These are phyloP conservation scores for Jatropha curcas DNA, from an alignment of 345 rosid species.

Conservation along the genomic window DNA sequence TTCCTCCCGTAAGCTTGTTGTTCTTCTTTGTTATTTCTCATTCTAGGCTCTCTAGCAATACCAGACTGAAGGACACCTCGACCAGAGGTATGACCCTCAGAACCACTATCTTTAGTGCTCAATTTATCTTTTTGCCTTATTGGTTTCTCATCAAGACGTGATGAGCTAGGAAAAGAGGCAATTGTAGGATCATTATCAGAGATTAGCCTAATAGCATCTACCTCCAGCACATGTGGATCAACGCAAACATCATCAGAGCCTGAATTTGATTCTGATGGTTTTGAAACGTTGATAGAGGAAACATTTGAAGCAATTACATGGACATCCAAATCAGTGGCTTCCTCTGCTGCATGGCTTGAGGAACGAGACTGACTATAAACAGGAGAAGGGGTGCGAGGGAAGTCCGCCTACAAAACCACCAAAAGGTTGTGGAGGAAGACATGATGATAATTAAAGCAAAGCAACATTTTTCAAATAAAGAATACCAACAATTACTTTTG, in stretches of 20 bases:
- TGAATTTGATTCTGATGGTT: constrained; percentile 44
- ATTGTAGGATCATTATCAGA: constrained; percentile 44
- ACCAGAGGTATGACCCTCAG: constrained; percentile 44
- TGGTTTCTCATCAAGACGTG: constrained; percentile 31
- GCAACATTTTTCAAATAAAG: not conserved
- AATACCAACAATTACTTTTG: not conserved
- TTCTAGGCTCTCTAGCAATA: constrained; percentile 39
- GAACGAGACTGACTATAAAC: constrained; percentile 75
- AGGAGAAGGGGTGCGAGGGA: constrained; percentile 73
- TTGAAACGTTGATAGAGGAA: constrained; percentile 50
- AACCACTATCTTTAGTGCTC: constrained; percentile 30
- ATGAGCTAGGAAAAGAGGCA: constrained; percentile 36
- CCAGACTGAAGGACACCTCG: constrained; percentile 38
- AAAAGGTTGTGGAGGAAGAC: constrained; percentile 4
- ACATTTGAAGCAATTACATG: constrained; percentile 45
- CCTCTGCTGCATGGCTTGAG: constrained; percentile 61
- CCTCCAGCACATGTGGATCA: constrained; percentile 38
- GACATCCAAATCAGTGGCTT: constrained; percentile 46
- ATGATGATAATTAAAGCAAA: constrained; percentile 4
- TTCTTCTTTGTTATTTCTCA: constrained; percentile 56
- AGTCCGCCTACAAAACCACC: constrained; percentile 54
- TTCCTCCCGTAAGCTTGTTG: constrained; percentile 56
- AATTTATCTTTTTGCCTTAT: constrained; percentile 39
- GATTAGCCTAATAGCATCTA: constrained; percentile 43
- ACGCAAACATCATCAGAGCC: constrained; percentile 43